A percentile compares a stretch with the other conserved stretches of the same genome.
Conservation (phyloP, 2,329 filamentous ascomycete genomes). For the Pseudogymnoascus sp. region DNA sequence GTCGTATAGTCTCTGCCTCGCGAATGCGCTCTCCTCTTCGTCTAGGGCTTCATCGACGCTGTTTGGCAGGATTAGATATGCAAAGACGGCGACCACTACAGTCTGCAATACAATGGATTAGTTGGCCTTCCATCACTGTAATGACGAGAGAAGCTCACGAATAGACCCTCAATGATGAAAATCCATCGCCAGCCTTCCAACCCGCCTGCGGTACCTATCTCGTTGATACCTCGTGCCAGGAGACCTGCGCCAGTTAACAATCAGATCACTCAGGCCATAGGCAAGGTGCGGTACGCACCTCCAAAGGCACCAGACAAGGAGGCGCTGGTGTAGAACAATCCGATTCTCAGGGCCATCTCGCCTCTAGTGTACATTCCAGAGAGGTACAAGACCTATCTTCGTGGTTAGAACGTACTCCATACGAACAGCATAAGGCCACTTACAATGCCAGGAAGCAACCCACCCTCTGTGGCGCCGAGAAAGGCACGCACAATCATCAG, state of each 20-base stretch:
- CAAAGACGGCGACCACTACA: conserved; percentile 41
- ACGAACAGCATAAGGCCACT: conserved; percentile 12
- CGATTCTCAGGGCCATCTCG: conserved; percentile 46
- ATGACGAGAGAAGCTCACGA: conserved; percentile 37
- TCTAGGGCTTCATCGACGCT: conserved; percentile 44
- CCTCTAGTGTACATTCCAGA: conserved; percentile 50
- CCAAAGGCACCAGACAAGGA: conserved; percentile 50
- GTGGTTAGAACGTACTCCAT: no score
- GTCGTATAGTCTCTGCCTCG: conserved; percentile 17
- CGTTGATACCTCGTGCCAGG: conserved; percentile 50
- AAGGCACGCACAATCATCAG: conserved; percentile 54
- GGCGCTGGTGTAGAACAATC: conserved; percentile 59
- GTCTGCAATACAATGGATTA: conserved; percentile 31
- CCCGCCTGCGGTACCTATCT: conserved; percentile 45
- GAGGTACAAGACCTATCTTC: conserved; percentile 51
- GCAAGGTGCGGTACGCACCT: no score
- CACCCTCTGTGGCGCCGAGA: conserved; percentile 55
- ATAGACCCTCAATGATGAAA: conserved; percentile 45
- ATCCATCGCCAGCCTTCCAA: conserved; percentile 38
- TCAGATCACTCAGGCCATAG: no score
- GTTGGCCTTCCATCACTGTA: no score
- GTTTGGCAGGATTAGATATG: conserved; percentile 48
- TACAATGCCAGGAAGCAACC: conserved; percentile 57
- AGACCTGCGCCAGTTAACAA: no score
- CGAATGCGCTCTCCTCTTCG: conserved; percentile 37